Percentiles rank a stretch among this genome's conserved stretches.
These are phyloP conservation scores for Peterozyma xylosa DNA, from an alignment of 805 yeast species.

Conservation along the genomic window DNA sequence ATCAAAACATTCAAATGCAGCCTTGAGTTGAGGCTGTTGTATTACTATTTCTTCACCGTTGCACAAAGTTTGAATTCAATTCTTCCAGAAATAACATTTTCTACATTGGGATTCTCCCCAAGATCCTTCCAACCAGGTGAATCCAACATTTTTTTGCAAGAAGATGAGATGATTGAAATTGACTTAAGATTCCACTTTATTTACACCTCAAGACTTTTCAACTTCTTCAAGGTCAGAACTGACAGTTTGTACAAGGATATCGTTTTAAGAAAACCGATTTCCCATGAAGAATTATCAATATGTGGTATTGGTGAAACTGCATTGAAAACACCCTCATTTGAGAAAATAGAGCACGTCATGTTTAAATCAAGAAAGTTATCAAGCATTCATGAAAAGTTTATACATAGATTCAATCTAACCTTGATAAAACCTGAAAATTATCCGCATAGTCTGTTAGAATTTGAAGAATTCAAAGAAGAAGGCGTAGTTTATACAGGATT, in stretches of 20 bases:
- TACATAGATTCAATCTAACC: background rate
- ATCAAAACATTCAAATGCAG: background rate
- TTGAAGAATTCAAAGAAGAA: too few species aligned
- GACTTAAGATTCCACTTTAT: background rate
- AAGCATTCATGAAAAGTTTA: background rate
- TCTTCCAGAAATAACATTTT: slow-evolving; percentile 3
- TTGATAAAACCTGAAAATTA: slow-evolving; percentile 3
- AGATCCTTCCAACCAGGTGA: too few species aligned
- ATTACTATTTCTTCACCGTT: background rate
- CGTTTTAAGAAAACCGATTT: slow-evolving; percentile 2
- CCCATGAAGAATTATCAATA: background rate
- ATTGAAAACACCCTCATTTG: too few species aligned
- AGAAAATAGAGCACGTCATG: too few species aligned
- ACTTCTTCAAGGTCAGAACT: background rate
- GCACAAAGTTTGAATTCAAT: background rate
- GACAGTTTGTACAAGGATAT: slow-evolving; percentile 1
- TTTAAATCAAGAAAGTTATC: background rate
- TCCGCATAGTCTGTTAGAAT: background rate
- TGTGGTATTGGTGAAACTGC: background rate
- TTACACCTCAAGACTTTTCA: background rate
- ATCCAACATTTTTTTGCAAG: background rate
- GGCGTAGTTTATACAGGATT: too few species aligned
- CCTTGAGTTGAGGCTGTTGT: too few species aligned
- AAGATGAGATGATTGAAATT: background rate
- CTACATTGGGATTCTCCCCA: too few species aligned